Percentiles rank a stretch among this genome's conserved stretches.
Conservation (phyloP, 768 basidiomycete species). For the Termitomyces sp. region DNA sequence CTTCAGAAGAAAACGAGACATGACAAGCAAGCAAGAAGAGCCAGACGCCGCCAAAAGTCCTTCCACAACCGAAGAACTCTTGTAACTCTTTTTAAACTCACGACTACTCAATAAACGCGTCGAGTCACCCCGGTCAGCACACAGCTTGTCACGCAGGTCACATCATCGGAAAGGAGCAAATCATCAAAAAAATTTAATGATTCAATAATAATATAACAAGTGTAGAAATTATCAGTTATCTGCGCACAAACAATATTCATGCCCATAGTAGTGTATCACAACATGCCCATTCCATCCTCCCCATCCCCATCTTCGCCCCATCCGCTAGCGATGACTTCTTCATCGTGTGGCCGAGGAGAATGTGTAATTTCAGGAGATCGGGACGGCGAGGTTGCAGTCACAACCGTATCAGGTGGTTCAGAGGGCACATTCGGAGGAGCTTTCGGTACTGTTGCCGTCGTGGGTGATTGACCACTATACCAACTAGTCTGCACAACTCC, state of each 20-base stretch:
- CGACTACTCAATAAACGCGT: neutral
- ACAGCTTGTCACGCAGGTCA: neutral
- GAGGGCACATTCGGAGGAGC: conserved; percentile 12
- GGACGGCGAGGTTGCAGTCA: conserved; percentile 11
- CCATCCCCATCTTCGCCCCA: conserved; percentile 71
- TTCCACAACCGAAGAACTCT: neutral
- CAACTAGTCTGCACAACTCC: conserved; percentile 65
- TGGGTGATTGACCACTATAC: conserved; percentile 37
- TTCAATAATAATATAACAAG: neutral
- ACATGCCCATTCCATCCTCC: conserved; percentile 73
- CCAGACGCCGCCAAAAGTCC: neutral
- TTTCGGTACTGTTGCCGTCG: conserved; percentile 15
- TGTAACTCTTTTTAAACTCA: neutral
- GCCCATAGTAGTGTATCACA: conserved; percentile 20
- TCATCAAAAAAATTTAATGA: neutral
- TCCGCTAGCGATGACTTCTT: conserved; percentile 58
- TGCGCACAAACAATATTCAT: neutral
- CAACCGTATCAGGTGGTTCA: conserved; percentile 7
- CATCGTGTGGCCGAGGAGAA: conserved; percentile 40
- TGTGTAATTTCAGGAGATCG: conserved; percentile 19
- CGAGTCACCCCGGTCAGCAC: neutral
- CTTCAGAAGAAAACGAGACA: conserved; percentile 8
- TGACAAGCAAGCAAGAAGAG: neutral
- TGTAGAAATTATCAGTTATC: neutral
- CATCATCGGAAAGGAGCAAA: neutral